Evolutionary conservation across 2,329 filamentous ascomycete species (phyloP), one percentile per base, ranked within the genome.

Genomic region (Calonectria pauciramosa): DNA sequence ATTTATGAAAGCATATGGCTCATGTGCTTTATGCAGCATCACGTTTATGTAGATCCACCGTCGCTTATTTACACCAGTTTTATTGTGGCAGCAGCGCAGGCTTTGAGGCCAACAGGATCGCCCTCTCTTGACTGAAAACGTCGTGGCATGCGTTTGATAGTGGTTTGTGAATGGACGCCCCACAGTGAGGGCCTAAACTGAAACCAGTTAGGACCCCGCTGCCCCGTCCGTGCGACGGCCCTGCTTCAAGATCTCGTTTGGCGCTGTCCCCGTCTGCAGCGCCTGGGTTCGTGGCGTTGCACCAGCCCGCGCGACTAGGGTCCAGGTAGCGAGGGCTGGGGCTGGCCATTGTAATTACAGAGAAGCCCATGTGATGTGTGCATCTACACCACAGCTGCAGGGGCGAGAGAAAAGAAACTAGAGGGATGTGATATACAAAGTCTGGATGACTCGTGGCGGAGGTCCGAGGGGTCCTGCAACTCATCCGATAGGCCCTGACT

Each of bases 181-280:
- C 56, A 30, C 56, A 63, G 23, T 11, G 9, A 18, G 2, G 32
- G 11, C 7, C 72, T 79, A 80, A 67, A 14, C 77, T 26, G 63
- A 13, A 74, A 72, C 38, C 41, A 41, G 72, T 36, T 80, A 79
- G 69, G 11, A 20, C 68, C 28, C 75, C 75, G 56, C 72, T 67
- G 78, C 79, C 74, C 79, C 78, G 76, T 80, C 79, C 78, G 79
- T 80, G 78, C 74, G 70, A 76, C 73, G 68, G 65, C 71, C 72
- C 63, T 74, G 64, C 76, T 74, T 80, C 75, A 68, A 80, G 79
- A 80, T 80, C 79, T 80, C 70, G 75, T 74, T 76, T 79, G 79
- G 74, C 76, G 56, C 72, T 59, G 65, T 68, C 68, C 64, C 56
- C 38, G 28, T 78, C 68, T 80, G 76, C 76, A 80, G 75, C 56